Percentiles rank a stretch among this genome's conserved stretches.
Evolutionary conservation across 73 alveolate genomes (phyloP).

Genomic region (Urostyla sp.): DNA sequence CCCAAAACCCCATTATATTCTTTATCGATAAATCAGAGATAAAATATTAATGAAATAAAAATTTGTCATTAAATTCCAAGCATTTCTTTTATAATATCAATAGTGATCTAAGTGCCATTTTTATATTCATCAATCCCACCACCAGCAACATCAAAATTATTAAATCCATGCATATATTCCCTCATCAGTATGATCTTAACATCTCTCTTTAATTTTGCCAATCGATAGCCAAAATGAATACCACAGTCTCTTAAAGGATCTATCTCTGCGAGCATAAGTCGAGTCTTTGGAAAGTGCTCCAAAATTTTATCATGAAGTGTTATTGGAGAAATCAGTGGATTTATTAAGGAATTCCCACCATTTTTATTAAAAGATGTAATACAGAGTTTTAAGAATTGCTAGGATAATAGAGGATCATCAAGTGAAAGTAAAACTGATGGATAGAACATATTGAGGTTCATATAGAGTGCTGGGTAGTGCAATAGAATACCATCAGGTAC

Average conservation of each 20-base stretch:
- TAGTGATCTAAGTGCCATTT: too few species aligned
- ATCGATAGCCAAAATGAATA: neutral
- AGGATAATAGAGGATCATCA: constrained; percentile 49
- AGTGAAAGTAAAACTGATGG: constrained; percentile 16
- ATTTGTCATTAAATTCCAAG: too few species aligned
- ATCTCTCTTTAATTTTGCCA: constrained; percentile 4
- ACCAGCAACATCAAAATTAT: constrained; percentile 6
- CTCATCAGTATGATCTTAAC: neutral
- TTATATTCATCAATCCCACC: too few species aligned
- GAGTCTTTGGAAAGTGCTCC: constrained; percentile 10
- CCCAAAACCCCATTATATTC: too few species aligned
- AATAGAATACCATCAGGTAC: constrained; percentile 85
- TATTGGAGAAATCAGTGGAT: constrained; percentile 38
- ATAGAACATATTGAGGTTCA: constrained; percentile 26
- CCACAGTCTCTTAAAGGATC: constrained; percentile 50
- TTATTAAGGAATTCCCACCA: constrained; percentile 8
- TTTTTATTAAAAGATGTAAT: constrained; percentile 29
- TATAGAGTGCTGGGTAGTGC: constrained; percentile 58
- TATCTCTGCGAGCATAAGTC: constrained; percentile 12
- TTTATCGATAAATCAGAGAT: too few species aligned
- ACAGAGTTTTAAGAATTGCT: constrained; percentile 1
- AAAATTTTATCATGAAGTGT: constrained; percentile 8
- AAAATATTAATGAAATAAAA: too few species aligned
- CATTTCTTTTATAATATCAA: too few species aligned
- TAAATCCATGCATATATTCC: constrained; percentile 44